Evolutionary conservation across 306 rosid genomes (phyloP).

Genomic region (Cicer bijugum): DNA sequence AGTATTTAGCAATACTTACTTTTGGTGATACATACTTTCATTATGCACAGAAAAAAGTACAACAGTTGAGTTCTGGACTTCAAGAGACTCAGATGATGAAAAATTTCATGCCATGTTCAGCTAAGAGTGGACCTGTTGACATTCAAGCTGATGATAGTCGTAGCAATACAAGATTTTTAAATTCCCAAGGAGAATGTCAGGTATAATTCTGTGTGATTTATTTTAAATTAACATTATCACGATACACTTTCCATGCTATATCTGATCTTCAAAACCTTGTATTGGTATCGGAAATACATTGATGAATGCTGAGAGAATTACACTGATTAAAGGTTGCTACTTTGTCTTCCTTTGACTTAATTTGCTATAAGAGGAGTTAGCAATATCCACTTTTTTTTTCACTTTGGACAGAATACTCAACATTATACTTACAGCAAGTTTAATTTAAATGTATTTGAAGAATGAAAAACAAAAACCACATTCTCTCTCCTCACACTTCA

Average conservation of each 20-base stretch:
- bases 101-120: conserved; percentile 43
- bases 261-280: background rate
- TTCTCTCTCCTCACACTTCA: background rate
- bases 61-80: conserved; percentile 62
- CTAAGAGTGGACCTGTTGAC: conserved; percentile 47
- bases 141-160: conserved; percentile 50
- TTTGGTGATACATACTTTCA: conserved; percentile 42
- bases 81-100: conserved; percentile 70
- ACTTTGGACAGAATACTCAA: background rate
- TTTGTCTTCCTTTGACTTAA: background rate
- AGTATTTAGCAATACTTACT: conserved; percentile 33
- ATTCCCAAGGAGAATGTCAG: conserved; percentile 59
- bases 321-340: background rate
- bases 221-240: conserved; percentile 22
- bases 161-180: conserved; percentile 40
- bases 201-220: conserved; percentile 45
- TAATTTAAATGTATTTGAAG: conserved; percentile 13
- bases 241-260: background rate
- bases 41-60: conserved; percentile 63
- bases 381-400: background rate
- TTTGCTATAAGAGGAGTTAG: background rate
- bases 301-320: conserved; percentile 13
- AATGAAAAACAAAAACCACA: conserved; percentile 18
- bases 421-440: conserved; percentile 10
- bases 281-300: background rate